Evolutionary conservation across 2,329 filamentous ascomycete genomes (phyloP), one percentile per base, ranked within the genome.

Genomic region (Botryotinia narcissicola): DNA sequence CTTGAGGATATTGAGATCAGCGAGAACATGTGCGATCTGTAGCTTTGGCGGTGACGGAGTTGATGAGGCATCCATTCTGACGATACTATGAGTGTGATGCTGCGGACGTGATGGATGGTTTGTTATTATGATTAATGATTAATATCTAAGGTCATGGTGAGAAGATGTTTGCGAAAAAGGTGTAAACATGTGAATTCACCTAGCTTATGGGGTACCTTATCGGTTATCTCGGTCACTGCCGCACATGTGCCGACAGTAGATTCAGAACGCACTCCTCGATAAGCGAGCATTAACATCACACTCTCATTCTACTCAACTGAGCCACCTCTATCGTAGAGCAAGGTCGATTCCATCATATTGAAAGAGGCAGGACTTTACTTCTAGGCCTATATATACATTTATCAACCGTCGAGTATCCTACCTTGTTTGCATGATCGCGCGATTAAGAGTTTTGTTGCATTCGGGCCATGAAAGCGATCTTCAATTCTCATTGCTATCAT

Each of bases 1-100:
- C 35, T 73, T 60, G 57, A 73, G 71, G 20, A 44, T 59, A 57
- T 73, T 73, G 4, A 73, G 66, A 62, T 73, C 71, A n/a, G 71
- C 71, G n/a, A 73, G 71, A 48, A 73, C 66, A 18, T 73, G 71
- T 35, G 71, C 71, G 29, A 44, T 46, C 37, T 70, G 66, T 25
- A 73, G 57, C 8, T 69, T 70, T 61, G 71, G 66, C 4, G 54
- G 37, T 10, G 71, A 25, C n/a, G 40, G 29, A 20, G 4, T 46
- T 18, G 42, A 46, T 37, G 61, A 68, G 25, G 61, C 14, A 16
- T 62, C 32, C 71, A 72, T 72, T 22, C 18, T 68, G 46, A 40
- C 8, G 9, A 22, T 40, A 42, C 9, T n/a, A 40, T 54, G 25
- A 10, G 32, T 12, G 29, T 0, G 48, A 68, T 14, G 20, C 18